Conservation (phyloP, 768 basidiomycete genomes). For the Suillus decipiens region DNA sequence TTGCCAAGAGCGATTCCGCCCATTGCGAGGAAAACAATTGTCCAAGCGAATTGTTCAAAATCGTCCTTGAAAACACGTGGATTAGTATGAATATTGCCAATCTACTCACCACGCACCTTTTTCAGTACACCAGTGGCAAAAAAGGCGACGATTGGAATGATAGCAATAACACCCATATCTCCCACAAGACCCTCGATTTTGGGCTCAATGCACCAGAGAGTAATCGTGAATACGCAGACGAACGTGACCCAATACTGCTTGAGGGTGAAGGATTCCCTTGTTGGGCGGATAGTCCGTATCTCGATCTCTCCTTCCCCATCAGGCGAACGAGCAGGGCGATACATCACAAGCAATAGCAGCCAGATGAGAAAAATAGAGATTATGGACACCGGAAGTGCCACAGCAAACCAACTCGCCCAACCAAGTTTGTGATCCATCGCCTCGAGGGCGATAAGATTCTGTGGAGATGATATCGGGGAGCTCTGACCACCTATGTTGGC, state of each 20-base stretch:
- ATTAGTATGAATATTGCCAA: background rate
- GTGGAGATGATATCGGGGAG: constrained; percentile 96
- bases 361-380: constrained; percentile 90
- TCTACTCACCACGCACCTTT: constrained; percentile 57
- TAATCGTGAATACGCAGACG: constrained; percentile 84
- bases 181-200: constrained; percentile 75
- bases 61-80: constrained; percentile 62
- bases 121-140: constrained; percentile 92
- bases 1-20: constrained; percentile 96
- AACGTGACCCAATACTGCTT: constrained; percentile 91
- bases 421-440: constrained; percentile 83
- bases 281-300: constrained; percentile 83
- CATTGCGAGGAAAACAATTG: constrained; percentile 96
- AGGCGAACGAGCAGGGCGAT: constrained; percentile 70
- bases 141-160: constrained; percentile 90
- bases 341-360: constrained; percentile 82
- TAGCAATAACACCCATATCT: constrained; percentile 97
- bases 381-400: constrained; percentile 87
- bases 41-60: constrained; percentile 94
- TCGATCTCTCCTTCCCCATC: constrained; percentile 77
- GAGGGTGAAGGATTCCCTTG: constrained; percentile 74
- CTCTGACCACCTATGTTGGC: constrained; percentile 98
- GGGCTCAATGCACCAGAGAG: constrained; percentile 87
- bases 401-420: constrained; percentile 93
- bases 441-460: constrained; percentile 92